Evolutionary conservation across 2,329 filamentous ascomycete genomes (phyloP).

Genomic region (Alternaria atra): DNA sequence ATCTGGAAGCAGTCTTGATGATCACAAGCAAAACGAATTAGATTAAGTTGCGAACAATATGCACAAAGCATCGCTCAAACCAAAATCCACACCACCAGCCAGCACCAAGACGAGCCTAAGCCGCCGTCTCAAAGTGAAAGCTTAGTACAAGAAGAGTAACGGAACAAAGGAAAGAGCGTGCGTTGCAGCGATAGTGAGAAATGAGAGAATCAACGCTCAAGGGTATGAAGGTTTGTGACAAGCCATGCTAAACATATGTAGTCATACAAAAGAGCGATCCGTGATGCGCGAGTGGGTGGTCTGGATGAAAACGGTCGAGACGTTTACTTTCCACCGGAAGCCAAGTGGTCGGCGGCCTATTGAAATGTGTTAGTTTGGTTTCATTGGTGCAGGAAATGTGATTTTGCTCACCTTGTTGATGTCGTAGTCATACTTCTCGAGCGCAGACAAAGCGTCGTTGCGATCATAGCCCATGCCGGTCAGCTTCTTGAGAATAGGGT

Average conservation of each 20-base stretch:
- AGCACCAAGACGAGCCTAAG: background rate
- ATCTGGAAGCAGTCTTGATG: background rate
- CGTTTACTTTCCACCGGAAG: conserved; percentile 30
- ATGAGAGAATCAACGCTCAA: conserved; percentile 30
- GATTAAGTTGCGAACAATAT: conserved; percentile 11
- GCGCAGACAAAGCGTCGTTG: conserved; percentile 74
- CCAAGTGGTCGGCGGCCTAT: conserved; percentile 49
- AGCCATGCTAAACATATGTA: conserved; percentile 42
- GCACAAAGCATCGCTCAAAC: conserved; percentile 17
- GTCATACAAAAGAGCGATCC: conserved; percentile 39
- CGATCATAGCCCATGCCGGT: conserved; percentile 89
- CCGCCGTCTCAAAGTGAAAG: conserved; percentile 6
- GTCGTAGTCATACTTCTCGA: conserved; percentile 97
- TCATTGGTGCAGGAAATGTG: background rate
- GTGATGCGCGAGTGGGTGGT: background rate
- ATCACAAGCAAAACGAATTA: conserved; percentile 5
- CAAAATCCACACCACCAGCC: conserved; percentile 19
- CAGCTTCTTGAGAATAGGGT: conserved; percentile 88
- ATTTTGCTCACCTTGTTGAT: conserved; percentile 77
- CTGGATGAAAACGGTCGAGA: background rate
- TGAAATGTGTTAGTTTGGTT: conserved; percentile 27
- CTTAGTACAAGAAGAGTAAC: conserved; percentile 17
- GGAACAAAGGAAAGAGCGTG: conserved; percentile 3
- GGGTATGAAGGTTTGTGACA: conserved; percentile 30
- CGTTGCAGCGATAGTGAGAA: conserved; percentile 6